Evolutionary conservation across 2,329 filamentous ascomycete genomes (phyloP), one percentile per base, ranked within the genome.

Genomic region (Fusarium zealandicum): DNA sequence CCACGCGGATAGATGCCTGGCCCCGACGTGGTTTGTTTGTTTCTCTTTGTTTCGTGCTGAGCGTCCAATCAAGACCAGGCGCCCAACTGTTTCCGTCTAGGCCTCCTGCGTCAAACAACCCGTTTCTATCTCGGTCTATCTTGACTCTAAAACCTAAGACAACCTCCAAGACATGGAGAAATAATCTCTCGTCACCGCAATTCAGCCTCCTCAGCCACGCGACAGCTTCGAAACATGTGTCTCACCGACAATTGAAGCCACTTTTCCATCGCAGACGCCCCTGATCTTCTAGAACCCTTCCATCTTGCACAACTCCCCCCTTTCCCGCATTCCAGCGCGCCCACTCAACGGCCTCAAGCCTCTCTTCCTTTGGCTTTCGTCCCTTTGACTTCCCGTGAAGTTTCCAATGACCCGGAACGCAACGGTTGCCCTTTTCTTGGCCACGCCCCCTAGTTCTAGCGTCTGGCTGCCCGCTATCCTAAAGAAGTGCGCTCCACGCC

Each of bases 261-360:
- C 44, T 25, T 14, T 41, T 35, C 14, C 28, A 7, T 27, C 27
- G 12, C 22, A n/a, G n/a, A 55, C 14, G 35, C 39, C 12, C 39
- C 46, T 27, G 8, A 37, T 51, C 8, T 62, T 59, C 54, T 31
- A 17, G 49, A 61, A 49, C 32, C 25, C n/a, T 36, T 36, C 11
- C 25, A 30, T 13, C 25, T 31, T 25, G 9, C 17, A 12, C 9
- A 4, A 33, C 48, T 36, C 49, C 43, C 36, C 22, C 5, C 6
- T 25, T 52, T 59, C 59, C 59, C 54, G 59, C 59, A 61, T 61
- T 62, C 59, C 59, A 61, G 18, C 39, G 16, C 33, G 41, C 46
- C 30, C 40, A 35, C 36, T 43, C 44, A 60, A 60, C 57, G 57
- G 52, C 31, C 30, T 33, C 38, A 48, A 36, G 12, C 17, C 41